These are phyloP conservation scores for Penicillium oxalicum DNA, from an alignment of 2,329 filamentous ascomycete genomes.

Conservation along the genomic window DNA sequence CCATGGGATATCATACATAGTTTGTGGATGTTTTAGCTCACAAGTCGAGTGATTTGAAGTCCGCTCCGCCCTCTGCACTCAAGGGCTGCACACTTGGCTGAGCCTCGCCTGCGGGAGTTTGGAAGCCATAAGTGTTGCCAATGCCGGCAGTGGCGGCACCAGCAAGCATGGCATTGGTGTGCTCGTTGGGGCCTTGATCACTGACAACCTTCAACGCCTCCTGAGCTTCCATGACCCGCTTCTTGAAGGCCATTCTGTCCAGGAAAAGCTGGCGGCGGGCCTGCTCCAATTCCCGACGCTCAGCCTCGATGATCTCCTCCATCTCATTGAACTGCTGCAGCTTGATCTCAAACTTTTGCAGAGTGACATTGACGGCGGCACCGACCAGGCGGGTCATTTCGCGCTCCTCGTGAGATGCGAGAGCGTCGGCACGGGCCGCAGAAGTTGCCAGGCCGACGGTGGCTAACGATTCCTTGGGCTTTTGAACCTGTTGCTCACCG, in stretches of 20 bases:
- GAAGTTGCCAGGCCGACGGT: conserved; percentile 80
- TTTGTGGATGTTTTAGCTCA: conserved; percentile 20
- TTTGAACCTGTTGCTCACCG: conserved; percentile 24
- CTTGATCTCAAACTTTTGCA: conserved; percentile 94
- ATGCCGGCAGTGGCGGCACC: conserved; percentile 32
- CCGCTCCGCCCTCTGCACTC: conserved; percentile 35
- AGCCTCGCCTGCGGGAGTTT: conserved; percentile 27
- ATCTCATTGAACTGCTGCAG: conserved; percentile 95
- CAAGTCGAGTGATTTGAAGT: conserved; percentile 40
- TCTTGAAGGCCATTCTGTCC: conserved; percentile 84
- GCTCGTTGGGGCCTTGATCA: conserved; percentile 39
- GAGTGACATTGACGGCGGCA: conserved; percentile 83
- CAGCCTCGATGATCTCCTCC: conserved; percentile 83
- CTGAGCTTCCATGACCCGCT: conserved; percentile 76
- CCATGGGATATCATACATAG: conserved; percentile 24
- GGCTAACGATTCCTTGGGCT: conserved; percentile 49
- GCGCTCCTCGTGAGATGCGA: conserved; percentile 93
- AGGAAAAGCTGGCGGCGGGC: conserved; percentile 89
- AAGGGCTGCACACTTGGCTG: conserved; percentile 34
- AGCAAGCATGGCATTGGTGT: conserved; percentile 32
- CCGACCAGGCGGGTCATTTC: conserved; percentile 93
- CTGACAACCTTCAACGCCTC: conserved; percentile 53
- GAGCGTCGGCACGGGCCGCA: conserved; percentile 75
- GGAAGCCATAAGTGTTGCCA: conserved; percentile 39
- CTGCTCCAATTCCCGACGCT: conserved; percentile 86